Conservation (phyloP, 345 rosid species). For the Brassica cretica region DNA sequence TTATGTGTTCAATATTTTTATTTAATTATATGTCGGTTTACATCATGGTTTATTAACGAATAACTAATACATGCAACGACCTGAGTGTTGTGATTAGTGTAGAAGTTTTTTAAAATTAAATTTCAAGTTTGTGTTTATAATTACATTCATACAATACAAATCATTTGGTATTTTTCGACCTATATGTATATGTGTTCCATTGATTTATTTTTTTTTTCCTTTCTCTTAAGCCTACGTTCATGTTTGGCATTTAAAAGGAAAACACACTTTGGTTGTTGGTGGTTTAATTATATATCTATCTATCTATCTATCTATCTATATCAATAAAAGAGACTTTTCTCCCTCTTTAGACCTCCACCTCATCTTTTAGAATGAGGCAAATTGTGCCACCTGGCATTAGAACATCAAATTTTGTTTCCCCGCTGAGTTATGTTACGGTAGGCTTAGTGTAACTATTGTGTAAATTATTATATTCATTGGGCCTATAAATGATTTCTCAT, state of each 20-base stretch:
- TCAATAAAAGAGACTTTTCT: too few species aligned
- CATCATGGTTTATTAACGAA: constrained; percentile 13
- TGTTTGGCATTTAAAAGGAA: background rate
- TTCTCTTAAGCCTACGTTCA: background rate
- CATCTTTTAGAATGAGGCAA: too few species aligned
- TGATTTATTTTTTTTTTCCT: background rate
- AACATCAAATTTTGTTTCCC: too few species aligned
- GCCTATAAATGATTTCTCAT: too few species aligned
- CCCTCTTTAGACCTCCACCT: too few species aligned
- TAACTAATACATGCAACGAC: constrained; percentile 7
- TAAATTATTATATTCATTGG: too few species aligned
- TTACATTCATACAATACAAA: background rate
- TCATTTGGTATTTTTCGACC: background rate
- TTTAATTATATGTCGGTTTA: background rate
- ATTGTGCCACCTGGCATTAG: too few species aligned
- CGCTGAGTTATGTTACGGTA: too few species aligned
- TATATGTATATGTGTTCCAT: background rate
- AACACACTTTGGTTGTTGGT: background rate
- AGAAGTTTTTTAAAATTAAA: background rate
- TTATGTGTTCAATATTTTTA: constrained; percentile 5
- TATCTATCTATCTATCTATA: too few species aligned
- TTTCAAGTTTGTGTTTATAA: background rate
- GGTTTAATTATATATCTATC: too few species aligned
- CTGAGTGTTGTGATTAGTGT: constrained; percentile 26
- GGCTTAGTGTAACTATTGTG: too few species aligned